Evolutionary conservation across 495 filamentous ascomycete species (phyloP).

Genomic region (Hypoxylon cercidicola): DNA sequence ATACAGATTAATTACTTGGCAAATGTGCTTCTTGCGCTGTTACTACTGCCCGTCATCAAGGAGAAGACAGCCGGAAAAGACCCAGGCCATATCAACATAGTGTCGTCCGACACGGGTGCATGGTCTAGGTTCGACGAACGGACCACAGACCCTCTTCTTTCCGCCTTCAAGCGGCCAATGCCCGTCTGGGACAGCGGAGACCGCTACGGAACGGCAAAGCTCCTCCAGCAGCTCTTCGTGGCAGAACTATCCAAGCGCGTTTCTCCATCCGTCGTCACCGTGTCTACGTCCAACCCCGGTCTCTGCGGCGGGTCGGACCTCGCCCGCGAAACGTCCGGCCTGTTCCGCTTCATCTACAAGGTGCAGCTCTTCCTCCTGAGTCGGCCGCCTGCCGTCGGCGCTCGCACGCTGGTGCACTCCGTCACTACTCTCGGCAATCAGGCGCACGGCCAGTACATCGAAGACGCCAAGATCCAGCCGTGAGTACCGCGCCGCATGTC

Average conservation of each 20-base stretch:
- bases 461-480: constrained; percentile 47
- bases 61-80: constrained; percentile 39
- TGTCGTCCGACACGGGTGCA: constrained; percentile 45
- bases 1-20: constrained; percentile 56
- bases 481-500: constrained; percentile 25
- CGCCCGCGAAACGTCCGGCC: constrained; percentile 20
- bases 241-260: constrained; percentile 47
- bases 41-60: constrained; percentile 51
- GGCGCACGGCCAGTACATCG: constrained; percentile 23
- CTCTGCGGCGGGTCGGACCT: constrained; percentile 38
- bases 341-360: background rate
- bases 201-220: constrained; percentile 51
- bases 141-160: constrained; percentile 42
- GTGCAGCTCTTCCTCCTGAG: constrained; percentile 20
- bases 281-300: constrained; percentile 27
- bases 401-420: background rate
- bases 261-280: constrained; percentile 18
- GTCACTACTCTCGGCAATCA: background rate
- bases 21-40: constrained; percentile 51
- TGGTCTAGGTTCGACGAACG: constrained; percentile 48
- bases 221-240: constrained; percentile 53
- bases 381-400: constrained; percentile 13
- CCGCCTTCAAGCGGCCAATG: constrained; percentile 45
- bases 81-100: constrained; percentile 48
- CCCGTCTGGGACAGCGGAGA: constrained; percentile 19